Percentiles rank a stretch among this genome's conserved stretches.
Evolutionary conservation across 805 yeast species (phyloP).

Genomic region (Candida vaughaniae): DNA sequence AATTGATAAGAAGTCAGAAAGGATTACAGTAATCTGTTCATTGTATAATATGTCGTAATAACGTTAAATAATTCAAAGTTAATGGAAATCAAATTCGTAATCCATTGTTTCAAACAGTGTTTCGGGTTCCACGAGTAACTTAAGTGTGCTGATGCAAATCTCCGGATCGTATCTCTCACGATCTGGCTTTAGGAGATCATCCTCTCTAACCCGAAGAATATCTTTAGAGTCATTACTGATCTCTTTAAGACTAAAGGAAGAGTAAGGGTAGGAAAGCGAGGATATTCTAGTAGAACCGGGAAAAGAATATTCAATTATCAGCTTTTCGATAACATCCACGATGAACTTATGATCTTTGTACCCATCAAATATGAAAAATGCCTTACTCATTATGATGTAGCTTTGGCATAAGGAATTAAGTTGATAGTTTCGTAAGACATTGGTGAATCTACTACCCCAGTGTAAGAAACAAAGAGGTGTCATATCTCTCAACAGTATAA

Average conservation of each 20-base stretch:
- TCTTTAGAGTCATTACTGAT: slow-evolving; percentile 11
- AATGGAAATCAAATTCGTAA: too few relatives aligned
- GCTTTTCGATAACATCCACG: slow-evolving; percentile 6
- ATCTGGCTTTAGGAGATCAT: slow-evolving; percentile 7
- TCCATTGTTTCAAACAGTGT: slow-evolving; percentile 5
- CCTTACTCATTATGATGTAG: slow-evolving; percentile 17
- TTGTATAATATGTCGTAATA: neutral
- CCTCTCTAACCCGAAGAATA: slow-evolving; percentile 5
- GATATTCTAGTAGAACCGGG: slow-evolving; percentile 8
- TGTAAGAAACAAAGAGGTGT: slow-evolving; percentile 11
- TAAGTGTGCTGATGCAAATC: too few relatives aligned
- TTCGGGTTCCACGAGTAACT: neutral
- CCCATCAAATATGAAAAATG: slow-evolving; percentile 30
- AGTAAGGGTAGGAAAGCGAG: slow-evolving; percentile 9
- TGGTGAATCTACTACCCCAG: slow-evolving; percentile 10
- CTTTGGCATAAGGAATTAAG: slow-evolving; percentile 9
- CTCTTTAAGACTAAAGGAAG: slow-evolving; percentile 10
- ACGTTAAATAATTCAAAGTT: too few relatives aligned
- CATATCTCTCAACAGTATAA: slow-evolving; percentile 22
- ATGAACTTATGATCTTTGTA: slow-evolving; percentile 26
- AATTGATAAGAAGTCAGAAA: slow-evolving; percentile 42
- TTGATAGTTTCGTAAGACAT: slow-evolving; percentile 12
- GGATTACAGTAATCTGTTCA: slow-evolving; percentile 3
- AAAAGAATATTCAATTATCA: slow-evolving; percentile 9
- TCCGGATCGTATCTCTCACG: slow-evolving; percentile 4